Conservation (phyloP, 306 rosid genomes). For the Rubus parviflorus region DNA sequence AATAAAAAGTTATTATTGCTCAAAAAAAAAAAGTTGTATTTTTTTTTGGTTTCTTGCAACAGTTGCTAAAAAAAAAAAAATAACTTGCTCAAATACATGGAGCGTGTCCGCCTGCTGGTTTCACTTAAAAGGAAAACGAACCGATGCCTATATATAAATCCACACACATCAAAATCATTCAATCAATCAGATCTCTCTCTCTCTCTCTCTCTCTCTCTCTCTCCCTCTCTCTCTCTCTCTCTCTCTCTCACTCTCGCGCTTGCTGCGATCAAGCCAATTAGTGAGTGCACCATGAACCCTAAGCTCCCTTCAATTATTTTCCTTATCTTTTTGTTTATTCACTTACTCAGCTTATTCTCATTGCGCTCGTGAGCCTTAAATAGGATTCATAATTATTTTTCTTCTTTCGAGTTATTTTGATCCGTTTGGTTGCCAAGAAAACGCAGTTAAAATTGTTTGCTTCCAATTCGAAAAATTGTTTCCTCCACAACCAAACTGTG, state of each 20-base stretch:
- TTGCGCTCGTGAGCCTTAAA: background rate
- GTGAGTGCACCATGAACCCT: background rate
- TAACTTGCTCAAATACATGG: background rate
- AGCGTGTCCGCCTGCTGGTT: constrained; percentile 24
- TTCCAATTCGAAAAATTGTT: background rate
- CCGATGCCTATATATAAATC: background rate
- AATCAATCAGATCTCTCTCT: background rate
- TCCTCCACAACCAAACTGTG: background rate
- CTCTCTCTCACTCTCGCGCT: too few relatives aligned
- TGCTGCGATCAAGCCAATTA: background rate
- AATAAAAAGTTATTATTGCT: too few relatives aligned
- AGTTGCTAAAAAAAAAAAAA: too few relatives aligned
- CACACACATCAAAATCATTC: background rate
- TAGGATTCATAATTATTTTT: background rate
- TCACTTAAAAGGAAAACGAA: background rate
- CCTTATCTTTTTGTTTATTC: background rate
- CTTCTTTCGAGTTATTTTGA: background rate
- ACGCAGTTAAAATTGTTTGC: background rate
- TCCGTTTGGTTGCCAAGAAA: constrained; percentile 24
- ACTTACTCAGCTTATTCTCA: background rate
- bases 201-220: background rate
- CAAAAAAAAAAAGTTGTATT: too few relatives aligned
- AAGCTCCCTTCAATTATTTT: background rate
- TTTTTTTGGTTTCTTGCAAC: too few relatives aligned
- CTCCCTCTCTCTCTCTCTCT: background rate